phyloP scores from a whole-genome alignment of 768 basidiomycete species.

The Clathrus columnatus region DNA sequence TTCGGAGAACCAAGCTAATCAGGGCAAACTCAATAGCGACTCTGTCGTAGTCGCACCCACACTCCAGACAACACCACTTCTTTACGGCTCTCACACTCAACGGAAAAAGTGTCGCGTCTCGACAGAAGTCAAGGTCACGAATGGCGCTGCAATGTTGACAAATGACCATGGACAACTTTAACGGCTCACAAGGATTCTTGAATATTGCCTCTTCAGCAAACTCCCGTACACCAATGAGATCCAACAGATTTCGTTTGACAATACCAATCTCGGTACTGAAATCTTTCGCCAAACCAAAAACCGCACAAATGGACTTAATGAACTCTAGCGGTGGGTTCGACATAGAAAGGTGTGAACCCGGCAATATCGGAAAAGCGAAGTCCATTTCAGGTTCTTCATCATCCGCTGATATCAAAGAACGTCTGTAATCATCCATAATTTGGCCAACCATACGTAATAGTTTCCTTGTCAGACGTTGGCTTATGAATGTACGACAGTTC shows the following conservation, averaged over 20 bases:
- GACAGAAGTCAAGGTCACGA: slow-evolving; percentile 91
- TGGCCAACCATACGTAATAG: slow-evolving; percentile 60
- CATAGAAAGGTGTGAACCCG: slow-evolving; percentile 75
- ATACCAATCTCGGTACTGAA: slow-evolving; percentile 81
- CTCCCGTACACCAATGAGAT: slow-evolving; percentile 78
- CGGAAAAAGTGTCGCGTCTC: slow-evolving; percentile 78
- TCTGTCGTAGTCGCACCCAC: slow-evolving; percentile 85
- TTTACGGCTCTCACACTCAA: slow-evolving; percentile 30
- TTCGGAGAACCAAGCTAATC: slow-evolving; percentile 60
- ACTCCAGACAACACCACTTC: slow-evolving; percentile 64
- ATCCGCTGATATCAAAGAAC: slow-evolving; percentile 37
- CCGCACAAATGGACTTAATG: slow-evolving; percentile 77
- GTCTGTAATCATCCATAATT: slow-evolving; percentile 49
- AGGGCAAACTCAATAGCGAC: slow-evolving; percentile 77
- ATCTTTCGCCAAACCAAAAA: slow-evolving; percentile 72
- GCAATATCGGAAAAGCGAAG: slow-evolving; percentile 77
- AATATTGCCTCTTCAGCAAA: slow-evolving; percentile 81
- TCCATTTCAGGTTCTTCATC: slow-evolving; percentile 43
- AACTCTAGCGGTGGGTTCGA: slow-evolving; percentile 83
- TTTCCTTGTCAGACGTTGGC: slow-evolving; percentile 70
- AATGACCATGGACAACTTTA: slow-evolving; percentile 78
- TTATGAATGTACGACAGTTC: slow-evolving; percentile 64
- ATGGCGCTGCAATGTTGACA: slow-evolving; percentile 80
- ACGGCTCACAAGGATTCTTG: slow-evolving; percentile 84
- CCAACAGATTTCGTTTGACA: slow-evolving; percentile 81